Conservation (phyloP, 805 yeast genomes). For the Cyberlindnera nakhonratchasimensis region DNA sequence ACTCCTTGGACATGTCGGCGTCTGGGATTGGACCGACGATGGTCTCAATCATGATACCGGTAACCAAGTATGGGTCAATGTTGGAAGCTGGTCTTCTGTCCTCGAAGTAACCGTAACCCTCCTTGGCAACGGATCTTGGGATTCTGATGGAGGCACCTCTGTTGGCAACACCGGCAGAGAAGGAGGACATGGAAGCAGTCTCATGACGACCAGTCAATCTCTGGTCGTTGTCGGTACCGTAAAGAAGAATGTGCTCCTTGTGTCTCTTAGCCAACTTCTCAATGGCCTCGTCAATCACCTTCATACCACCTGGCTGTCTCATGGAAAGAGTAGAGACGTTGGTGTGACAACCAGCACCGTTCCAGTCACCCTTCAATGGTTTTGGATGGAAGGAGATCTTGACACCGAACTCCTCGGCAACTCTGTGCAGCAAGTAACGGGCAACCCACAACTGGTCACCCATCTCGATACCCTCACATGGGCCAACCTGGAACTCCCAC, state of each 20-base stretch:
- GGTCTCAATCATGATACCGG: slow-evolving; percentile 97
- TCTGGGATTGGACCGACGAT: slow-evolving; percentile 91
- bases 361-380: slow-evolving; percentile 99
- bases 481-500: slow-evolving; percentile 99
- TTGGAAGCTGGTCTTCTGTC: slow-evolving; percentile 99
- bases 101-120: slow-evolving; percentile 97
- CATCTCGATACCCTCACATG: slow-evolving; percentile 92
- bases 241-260: slow-evolving; percentile 89
- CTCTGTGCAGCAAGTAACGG: slow-evolving; percentile 87
- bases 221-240: slow-evolving; percentile 92
- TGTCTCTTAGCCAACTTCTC: slow-evolving; percentile 95
- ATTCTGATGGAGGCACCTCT: slow-evolving; percentile 99
- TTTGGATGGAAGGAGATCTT: slow-evolving; percentile 99
- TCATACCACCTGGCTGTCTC: slow-evolving; percentile 97
- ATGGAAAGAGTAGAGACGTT: slow-evolving; percentile 89
- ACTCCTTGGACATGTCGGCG: slow-evolving; percentile 92
- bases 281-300: slow-evolving; percentile 86
- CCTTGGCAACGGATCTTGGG: slow-evolving; percentile 98
- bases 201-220: slow-evolving; percentile 98
- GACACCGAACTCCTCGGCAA: slow-evolving; percentile 98
- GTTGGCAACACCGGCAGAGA: slow-evolving; percentile 98
- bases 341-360: slow-evolving; percentile 99
- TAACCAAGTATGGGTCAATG: slow-evolving; percentile 97
- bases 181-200: slow-evolving; percentile 89
- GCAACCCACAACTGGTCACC: slow-evolving; percentile 98